Base-by-base conservation (phyloP, 1,139 yeast species). In the Suhomyces terraborum region DNA sequence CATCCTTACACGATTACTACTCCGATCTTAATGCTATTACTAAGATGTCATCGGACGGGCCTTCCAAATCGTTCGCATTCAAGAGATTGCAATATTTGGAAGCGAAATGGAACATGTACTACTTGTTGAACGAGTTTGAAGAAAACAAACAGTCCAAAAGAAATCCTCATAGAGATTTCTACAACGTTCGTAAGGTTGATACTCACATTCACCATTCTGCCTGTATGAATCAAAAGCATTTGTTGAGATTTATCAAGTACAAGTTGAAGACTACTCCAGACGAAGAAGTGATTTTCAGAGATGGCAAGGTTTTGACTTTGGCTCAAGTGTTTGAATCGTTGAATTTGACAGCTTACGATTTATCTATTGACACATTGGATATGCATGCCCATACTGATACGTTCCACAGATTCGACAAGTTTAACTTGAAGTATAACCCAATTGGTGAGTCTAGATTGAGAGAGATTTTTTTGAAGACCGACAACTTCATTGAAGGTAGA, bases 321-420 rank as follows among this genome's bases (percentile, higher is more conserved):
- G 77, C 75, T 13, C 84, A 93, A 59, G 98, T 94, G 36, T 94
- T 94, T 66, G 78, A 89, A 57, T 89, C 98, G 28, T 76, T 94
- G 61, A 83, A 88, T 42, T 73, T 94, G 48, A 84, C 96, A 0
- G 98, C 97, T 1, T 94, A 94, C 60, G 98, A 94, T 60, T 72
- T 94, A 48, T 86, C 95, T 43, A 93, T 94, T 55, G 99, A 94
- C 58, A 93, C 98, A 1, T 77, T 94, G 52, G 98, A 94, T 65
- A 94, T 94, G 99, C 99, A 94, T 65, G 97, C 99, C 3, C 98
- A 94, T 62, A 88, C 93, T 48, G 98, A 94, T 59, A 85, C 98
- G 0, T 94, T 94, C 77, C 98, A 94, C 65, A 78, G 98, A 55
- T 94, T 94, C 59, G 99, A 94, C 66, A 94, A 94, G 66, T 94